Percentiles rank a stretch among this genome's conserved stretches.
phyloP scores from a whole-genome alignment of 225 moss, liverwort and hornwort genomes.

The Marchantia polymorpha region DNA sequence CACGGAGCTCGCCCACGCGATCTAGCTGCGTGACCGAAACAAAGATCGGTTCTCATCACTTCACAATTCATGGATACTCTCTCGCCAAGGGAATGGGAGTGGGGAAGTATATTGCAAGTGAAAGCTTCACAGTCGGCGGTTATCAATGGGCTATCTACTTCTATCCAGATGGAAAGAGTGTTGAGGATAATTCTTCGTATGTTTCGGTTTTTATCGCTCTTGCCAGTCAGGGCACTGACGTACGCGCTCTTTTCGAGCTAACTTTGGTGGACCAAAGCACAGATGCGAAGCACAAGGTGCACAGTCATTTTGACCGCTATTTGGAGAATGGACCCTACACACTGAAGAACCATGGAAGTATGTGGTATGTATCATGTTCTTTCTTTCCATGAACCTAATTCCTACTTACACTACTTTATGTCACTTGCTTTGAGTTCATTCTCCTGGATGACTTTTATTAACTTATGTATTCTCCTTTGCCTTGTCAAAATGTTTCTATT shows the following conservation, averaged over 20 bases:
- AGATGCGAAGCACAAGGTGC: conserved; percentile 97
- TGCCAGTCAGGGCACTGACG: conserved; percentile 94
- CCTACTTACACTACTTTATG: no score
- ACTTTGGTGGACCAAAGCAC: conserved; percentile 94
- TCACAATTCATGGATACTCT: conserved; percentile 94
- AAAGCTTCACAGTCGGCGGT: conserved; percentile 85
- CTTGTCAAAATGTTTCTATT: no score
- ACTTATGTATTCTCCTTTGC: background rate
- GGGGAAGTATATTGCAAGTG: conserved; percentile 97
- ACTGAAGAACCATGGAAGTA: conserved; percentile 93
- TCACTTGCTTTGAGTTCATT: background rate
- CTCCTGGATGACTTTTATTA: background rate
- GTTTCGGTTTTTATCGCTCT: conserved; percentile 97
- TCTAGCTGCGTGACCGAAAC: conserved; percentile 91
- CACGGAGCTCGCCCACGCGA: conserved; percentile 76
- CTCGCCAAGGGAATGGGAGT: conserved; percentile 98
- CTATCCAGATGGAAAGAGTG: conserved; percentile 97
- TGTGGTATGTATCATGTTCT: conserved; percentile 57
- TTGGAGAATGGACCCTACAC: conserved; percentile 95
- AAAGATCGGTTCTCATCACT: conserved; percentile 93
- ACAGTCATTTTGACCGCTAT: conserved; percentile 95
- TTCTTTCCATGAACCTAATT: no score
- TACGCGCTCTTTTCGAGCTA: conserved; percentile 93
- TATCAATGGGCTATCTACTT: conserved; percentile 99
- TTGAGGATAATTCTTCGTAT: conserved; percentile 89